These are phyloP conservation scores for Pseudonitzschia delicatissima DNA, from an alignment of 108 stramenopile genomes.

Conservation along the genomic window DNA sequence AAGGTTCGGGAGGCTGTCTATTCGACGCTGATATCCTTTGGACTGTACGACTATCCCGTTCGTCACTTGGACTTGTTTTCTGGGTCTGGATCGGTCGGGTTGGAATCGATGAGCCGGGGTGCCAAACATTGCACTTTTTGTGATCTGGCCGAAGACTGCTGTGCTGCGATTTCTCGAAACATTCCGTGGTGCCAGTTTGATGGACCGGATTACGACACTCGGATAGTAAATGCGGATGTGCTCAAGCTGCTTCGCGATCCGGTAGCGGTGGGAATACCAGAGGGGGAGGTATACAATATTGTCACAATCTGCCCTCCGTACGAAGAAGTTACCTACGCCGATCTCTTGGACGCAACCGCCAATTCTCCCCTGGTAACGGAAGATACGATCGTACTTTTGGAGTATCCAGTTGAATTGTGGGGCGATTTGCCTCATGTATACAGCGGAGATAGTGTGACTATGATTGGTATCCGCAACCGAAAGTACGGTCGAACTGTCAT, in stretches of 20 bases:
- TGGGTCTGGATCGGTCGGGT: slow-evolving; percentile 90
- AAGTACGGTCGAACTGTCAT: slow-evolving; percentile 94
- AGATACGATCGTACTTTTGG: slow-evolving; percentile 87
- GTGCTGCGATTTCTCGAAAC: slow-evolving; percentile 65
- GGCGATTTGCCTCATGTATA: slow-evolving; percentile 87
- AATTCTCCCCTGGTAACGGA: slow-evolving; percentile 70
- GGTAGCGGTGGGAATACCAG: slow-evolving; percentile 60
- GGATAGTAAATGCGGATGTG: slow-evolving; percentile 83
- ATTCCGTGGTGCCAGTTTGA: slow-evolving; percentile 73
- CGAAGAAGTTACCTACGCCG: slow-evolving; percentile 93
- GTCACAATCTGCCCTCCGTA: slow-evolving; percentile 95
- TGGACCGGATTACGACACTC: slow-evolving; percentile 40
- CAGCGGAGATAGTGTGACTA: slow-evolving; percentile 55
- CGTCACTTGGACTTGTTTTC: slow-evolving; percentile 91
- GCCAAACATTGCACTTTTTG: slow-evolving; percentile 86
- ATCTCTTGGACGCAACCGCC: slow-evolving; percentile 78
- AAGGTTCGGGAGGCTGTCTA: slow-evolving; percentile 95
- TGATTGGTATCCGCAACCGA: slow-evolving; percentile 92
- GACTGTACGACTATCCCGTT: slow-evolving; percentile 69
- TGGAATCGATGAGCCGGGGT: slow-evolving; percentile 90
- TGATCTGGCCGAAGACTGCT: slow-evolving; percentile 76
- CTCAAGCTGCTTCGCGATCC: slow-evolving; percentile 86
- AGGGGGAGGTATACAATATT: slow-evolving; percentile 66
- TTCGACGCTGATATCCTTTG: slow-evolving; percentile 85
- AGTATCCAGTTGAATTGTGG: slow-evolving; percentile 92